These are phyloP conservation scores for Aphanomyces cochlioides DNA, from an alignment of 352 stramenopile genomes.

Conservation along the genomic window DNA sequence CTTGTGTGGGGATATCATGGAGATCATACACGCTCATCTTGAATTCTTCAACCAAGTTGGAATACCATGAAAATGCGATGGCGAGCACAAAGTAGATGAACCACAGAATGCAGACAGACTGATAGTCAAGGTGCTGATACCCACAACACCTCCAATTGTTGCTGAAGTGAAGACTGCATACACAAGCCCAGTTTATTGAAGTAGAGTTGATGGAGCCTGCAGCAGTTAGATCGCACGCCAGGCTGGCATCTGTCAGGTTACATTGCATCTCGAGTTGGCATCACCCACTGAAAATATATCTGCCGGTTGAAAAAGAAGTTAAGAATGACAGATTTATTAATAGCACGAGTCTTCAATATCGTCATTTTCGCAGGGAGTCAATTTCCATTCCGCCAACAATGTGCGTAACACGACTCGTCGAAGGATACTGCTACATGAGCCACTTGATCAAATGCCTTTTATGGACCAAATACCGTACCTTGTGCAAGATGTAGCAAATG, in stretches of 20 bases:
- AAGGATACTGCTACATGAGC: too few relatives aligned
- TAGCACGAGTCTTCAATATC: too few relatives aligned
- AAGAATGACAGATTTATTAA: too few relatives aligned
- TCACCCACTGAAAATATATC: too few relatives aligned
- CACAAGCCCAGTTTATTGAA: slow-evolving; percentile 3
- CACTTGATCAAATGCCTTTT: too few relatives aligned
- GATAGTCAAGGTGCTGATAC: neutral
- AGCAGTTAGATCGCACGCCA: neutral
- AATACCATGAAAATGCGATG: slow-evolving; percentile 18
- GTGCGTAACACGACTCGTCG: too few relatives aligned
- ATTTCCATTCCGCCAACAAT: too few relatives aligned
- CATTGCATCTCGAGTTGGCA: neutral
- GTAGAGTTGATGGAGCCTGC: slow-evolving; percentile 1
- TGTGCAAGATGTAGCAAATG: neutral
- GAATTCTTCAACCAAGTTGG: slow-evolving; percentile 21
- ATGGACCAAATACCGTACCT: neutral
- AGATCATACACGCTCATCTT: slow-evolving; percentile 18
- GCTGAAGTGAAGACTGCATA: slow-evolving; percentile 9
- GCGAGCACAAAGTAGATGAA: slow-evolving; percentile 19
- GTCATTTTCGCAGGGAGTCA: too few relatives aligned
- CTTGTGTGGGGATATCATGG: slow-evolving; percentile 28
- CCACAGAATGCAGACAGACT: neutral
- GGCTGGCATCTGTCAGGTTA: slow-evolving; percentile 10
- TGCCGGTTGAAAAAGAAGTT: too few relatives aligned
- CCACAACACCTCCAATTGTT: slow-evolving; percentile 23